Conservation (phyloP, 495 filamentous ascomycete genomes). For the Aspergillus nidulans region DNA sequence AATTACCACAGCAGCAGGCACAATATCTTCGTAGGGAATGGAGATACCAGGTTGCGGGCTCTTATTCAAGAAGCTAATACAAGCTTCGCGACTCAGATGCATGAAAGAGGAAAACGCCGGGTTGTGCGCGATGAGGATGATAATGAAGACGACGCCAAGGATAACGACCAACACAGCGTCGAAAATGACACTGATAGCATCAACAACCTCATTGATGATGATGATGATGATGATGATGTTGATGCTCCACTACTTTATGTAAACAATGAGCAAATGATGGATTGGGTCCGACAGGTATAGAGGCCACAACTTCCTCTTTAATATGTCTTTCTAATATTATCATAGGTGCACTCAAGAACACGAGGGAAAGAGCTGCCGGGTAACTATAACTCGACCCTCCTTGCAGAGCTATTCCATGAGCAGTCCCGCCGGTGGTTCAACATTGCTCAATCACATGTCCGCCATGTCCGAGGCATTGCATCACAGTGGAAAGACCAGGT, state of each 20-base stretch:
- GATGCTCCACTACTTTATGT: too few relatives aligned
- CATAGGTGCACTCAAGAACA: constrained; percentile 19
- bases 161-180: too few relatives aligned
- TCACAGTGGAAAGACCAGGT: constrained; percentile 13
- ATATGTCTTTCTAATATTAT: neutral
- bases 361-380: constrained; percentile 41
- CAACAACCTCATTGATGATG: too few relatives aligned
- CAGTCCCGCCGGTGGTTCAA: constrained; percentile 30
- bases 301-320: neutral
- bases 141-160: too few relatives aligned
- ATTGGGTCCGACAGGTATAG: constrained; percentile 11
- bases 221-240: too few relatives aligned
- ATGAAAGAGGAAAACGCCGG: too few relatives aligned
- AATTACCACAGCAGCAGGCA: constrained; percentile 12
- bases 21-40: neutral
- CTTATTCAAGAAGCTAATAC: too few relatives aligned
- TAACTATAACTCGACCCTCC: constrained; percentile 38
- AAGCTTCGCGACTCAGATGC: too few relatives aligned
- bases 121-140: too few relatives aligned
- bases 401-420: constrained; percentile 34
- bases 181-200: too few relatives aligned
- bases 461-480: constrained; percentile 10
- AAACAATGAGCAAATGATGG: constrained; percentile 11
- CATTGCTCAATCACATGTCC: constrained; percentile 8
- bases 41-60: too few relatives aligned